Percentiles rank a stretch among this genome's conserved stretches.
Conservation (phyloP, 2,329 filamentous ascomycete species). For the Ascochyta clinopodiicola region DNA sequence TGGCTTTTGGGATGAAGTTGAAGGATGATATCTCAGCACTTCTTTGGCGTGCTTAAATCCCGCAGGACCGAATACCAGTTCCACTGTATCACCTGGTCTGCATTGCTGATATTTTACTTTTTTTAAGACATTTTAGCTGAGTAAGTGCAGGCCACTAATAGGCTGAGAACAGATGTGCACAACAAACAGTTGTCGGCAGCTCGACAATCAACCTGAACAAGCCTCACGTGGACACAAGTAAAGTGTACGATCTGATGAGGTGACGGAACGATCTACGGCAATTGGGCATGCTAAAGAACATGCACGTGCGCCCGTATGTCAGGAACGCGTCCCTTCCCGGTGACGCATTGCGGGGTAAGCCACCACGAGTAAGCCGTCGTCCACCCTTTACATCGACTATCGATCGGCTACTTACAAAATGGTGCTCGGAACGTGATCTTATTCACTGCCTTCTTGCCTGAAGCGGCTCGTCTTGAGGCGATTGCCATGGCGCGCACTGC, state of each 20-base stretch:
- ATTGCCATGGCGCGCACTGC: conserved; percentile 11
- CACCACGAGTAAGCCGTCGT: not conserved
- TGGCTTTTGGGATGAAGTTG: too few species aligned
- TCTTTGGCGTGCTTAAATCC: not conserved
- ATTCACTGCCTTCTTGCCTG: conserved; percentile 10
- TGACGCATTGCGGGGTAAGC: conserved; percentile 20
- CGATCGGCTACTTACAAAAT: conserved; percentile 6
- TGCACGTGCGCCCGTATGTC: conserved; percentile 1
- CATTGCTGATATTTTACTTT: not conserved
- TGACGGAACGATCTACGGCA: not conserved
- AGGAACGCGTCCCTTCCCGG: conserved; percentile 11
- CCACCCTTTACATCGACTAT: not conserved
- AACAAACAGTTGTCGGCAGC: not conserved
- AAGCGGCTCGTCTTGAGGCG: conserved; percentile 3
- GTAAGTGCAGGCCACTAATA: not conserved
- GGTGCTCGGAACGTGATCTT: conserved; percentile 11
- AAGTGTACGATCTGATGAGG: not conserved
- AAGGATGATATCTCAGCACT: not conserved
- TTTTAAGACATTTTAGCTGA: not conserved
- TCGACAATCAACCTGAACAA: not conserved
- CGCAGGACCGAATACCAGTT: not conserved
- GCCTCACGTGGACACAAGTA: not conserved
- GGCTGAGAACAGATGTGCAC: not conserved
- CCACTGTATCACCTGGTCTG: not conserved
- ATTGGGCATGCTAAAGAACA: not conserved